Conservation (phyloP, 257 asterid species). For the Thymus mandschuricus region DNA sequence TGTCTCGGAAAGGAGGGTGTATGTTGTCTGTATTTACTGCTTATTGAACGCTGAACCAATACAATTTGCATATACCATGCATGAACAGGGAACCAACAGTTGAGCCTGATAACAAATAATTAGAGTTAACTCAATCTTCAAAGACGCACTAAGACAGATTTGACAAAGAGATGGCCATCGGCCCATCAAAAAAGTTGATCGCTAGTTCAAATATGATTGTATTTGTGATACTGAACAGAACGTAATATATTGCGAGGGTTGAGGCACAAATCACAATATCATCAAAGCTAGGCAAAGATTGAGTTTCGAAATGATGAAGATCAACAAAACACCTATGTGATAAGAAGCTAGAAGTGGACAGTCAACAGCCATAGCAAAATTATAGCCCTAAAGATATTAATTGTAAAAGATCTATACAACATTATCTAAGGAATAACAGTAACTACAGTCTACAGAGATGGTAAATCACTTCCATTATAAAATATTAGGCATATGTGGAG, state of each 20-base stretch:
- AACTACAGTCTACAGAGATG: not conserved
- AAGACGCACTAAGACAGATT: not conserved
- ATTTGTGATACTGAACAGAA: not conserved
- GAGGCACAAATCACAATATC: not conserved
- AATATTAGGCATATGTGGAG: not conserved
- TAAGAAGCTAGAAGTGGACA: not conserved
- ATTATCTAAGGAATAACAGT: not conserved
- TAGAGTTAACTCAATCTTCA: not conserved
- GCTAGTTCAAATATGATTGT: not conserved
- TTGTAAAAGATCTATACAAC: not conserved
- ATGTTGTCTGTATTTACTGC: not conserved
- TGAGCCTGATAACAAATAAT: not conserved
- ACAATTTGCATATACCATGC: constrained; percentile 64
- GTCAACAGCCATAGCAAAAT: not conserved
- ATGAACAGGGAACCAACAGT: not conserved
- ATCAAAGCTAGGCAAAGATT: not conserved
- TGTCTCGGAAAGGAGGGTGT: constrained; percentile 2
- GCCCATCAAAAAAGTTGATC: not conserved
- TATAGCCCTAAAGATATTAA: not conserved
- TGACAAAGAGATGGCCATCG: no score
- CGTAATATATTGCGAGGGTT: not conserved
- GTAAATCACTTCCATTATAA: not conserved
- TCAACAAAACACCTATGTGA: not conserved
- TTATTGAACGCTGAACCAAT: constrained; percentile 87
- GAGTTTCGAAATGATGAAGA: not conserved